Evolutionary conservation across 2,329 filamentous ascomycete species (phyloP).

Genomic region (Teratosphaeria viscida): DNA sequence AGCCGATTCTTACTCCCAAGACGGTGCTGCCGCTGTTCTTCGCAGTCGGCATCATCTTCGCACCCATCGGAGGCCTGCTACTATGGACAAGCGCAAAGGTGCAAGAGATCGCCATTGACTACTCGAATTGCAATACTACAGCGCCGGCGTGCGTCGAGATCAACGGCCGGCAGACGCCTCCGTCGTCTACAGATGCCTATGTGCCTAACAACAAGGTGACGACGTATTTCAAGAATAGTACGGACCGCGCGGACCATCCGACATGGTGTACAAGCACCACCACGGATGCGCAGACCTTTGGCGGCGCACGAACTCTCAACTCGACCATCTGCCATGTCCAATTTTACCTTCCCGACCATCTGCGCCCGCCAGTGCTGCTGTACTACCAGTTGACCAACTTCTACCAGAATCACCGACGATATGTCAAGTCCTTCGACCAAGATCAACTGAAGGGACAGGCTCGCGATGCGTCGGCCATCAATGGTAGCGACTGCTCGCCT

Average conservation of each 20-base stretch:
- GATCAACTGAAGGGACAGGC: conserved; percentile 69
- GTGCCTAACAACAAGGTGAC: conserved; percentile 52
- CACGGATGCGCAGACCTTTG: conserved; percentile 13
- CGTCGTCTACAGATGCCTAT: conserved; percentile 24
- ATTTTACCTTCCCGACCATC: conserved; percentile 69
- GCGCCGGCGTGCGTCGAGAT: conserved; percentile 34
- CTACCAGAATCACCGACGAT: conserved; percentile 96
- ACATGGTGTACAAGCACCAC: conserved; percentile 55
- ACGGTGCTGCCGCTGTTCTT: conserved; percentile 89
- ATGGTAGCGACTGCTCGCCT: conserved; percentile 63
- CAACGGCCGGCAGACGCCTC: conserved; percentile 13
- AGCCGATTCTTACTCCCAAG: conserved; percentile 92
- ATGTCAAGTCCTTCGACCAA: conserved; percentile 79
- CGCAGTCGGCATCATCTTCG: conserved; percentile 80
- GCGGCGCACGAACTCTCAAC: conserved; percentile 12
- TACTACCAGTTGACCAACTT: conserved; percentile 97
- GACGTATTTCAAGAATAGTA: conserved; percentile 56
- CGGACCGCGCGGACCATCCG: conserved; percentile 18
- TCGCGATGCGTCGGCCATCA: conserved; percentile 51
- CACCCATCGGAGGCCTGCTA: conserved; percentile 78
- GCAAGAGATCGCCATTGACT: conserved; percentile 84
- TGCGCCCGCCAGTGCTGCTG: conserved; percentile 74
- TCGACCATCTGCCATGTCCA: conserved; percentile 58
- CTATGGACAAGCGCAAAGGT: conserved; percentile 78
- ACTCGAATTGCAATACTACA: conserved; percentile 60